Evolutionary conservation across 2,329 filamentous ascomycete species (phyloP).

Genomic region (Cladophialophora psammophila): DNA sequence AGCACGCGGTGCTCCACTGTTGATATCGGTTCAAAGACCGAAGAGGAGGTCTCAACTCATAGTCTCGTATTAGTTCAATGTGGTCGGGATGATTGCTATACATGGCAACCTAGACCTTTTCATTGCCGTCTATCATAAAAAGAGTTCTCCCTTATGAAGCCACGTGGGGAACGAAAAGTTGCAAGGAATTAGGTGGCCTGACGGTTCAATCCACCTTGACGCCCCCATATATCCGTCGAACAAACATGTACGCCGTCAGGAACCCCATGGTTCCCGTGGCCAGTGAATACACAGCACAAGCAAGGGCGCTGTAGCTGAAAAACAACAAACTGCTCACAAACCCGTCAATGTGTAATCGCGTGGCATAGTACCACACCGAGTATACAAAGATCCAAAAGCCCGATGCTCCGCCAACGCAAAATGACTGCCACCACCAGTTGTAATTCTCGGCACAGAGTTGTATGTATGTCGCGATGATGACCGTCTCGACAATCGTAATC

Average conservation of each 20-base stretch:
- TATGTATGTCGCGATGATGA: constrained; percentile 81
- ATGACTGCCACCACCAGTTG: constrained; percentile 92
- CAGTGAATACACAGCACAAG: constrained; percentile 80
- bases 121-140: constrained; percentile 15
- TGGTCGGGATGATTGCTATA: constrained; percentile 17
- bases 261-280: constrained; percentile 86
- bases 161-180: neutral
- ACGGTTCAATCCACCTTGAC: constrained; percentile 40
- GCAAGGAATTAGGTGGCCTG: neutral
- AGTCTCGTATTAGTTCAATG: constrained; percentile 13
- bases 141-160: constrained; percentile 1
- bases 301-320: constrained; percentile 83
- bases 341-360: constrained; percentile 80
- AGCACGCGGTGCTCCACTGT: neutral
- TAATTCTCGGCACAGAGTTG: constrained; percentile 86
- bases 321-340: constrained; percentile 82
- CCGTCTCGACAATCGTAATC: constrained; percentile 81
- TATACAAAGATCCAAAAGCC: constrained; percentile 84
- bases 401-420: constrained; percentile 77
- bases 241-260: constrained; percentile 81
- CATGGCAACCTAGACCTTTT: constrained; percentile 17
- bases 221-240: constrained; percentile 72
- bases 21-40: neutral
- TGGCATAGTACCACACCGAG: constrained; percentile 82
- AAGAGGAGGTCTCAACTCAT: neutral